A percentile compares a stretch with the other conserved stretches of the same genome.
These are phyloP conservation scores for Camellia japonica DNA, from an alignment of 148 eudicot species.

Conservation along the genomic window DNA sequence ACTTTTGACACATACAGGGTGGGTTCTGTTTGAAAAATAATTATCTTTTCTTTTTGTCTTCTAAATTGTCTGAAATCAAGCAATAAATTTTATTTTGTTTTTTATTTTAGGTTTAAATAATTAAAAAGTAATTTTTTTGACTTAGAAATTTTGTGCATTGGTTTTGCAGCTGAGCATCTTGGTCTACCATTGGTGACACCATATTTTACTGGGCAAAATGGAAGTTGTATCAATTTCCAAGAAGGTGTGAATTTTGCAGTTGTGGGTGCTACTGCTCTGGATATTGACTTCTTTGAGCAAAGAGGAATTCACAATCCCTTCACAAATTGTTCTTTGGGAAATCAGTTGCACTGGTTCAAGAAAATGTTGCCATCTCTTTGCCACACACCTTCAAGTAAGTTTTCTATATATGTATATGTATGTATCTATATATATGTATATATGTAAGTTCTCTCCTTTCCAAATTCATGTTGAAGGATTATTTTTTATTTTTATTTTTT, in stretches of 20 bases:
- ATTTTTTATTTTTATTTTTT: too few species aligned
- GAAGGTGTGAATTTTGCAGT: conserved; percentile 46
- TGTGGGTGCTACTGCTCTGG: conserved; percentile 40
- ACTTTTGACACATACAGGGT: too few species aligned
- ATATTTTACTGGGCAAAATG: conserved; percentile 19
- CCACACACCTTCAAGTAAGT: conserved; percentile 20
- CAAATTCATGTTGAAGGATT: too few species aligned
- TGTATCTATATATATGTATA: background rate
- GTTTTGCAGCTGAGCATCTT: conserved; percentile 27
- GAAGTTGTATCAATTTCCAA: conserved; percentile 24
- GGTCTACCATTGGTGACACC: conserved; percentile 35
- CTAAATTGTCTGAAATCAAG: too few species aligned
- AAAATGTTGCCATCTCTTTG: conserved; percentile 22
- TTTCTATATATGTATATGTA: background rate
- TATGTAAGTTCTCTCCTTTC: too few species aligned
- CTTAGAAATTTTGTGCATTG: background rate
- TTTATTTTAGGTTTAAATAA: too few species aligned
- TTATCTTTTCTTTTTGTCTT: too few species aligned
- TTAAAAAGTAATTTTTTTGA: too few species aligned
- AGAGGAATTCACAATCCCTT: conserved; percentile 17
- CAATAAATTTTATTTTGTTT: too few species aligned
- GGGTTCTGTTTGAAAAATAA: too few species aligned
- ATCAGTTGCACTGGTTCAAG: conserved; percentile 42
- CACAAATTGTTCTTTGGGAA: conserved; percentile 27
- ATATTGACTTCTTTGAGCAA: conserved; percentile 10